A percentile compares a stretch with the other conserved stretches of the same genome.
phyloP scores from a whole-genome alignment of 768 basidiomycete species.

The Leccinum subgranulosum region DNA sequence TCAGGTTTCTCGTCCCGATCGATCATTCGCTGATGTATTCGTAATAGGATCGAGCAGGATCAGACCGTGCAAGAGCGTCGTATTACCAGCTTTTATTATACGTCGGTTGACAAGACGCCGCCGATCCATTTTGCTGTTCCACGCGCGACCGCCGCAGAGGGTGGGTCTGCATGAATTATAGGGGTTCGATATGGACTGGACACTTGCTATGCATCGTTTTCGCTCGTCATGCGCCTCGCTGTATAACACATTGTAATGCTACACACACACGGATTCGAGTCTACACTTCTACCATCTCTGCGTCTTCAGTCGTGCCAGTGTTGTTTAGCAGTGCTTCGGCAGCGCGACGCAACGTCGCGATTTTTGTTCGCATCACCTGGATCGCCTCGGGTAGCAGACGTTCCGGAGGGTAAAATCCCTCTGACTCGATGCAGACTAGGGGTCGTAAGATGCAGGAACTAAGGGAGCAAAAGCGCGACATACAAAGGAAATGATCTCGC shows the following conservation, averaged over 20 bases:
- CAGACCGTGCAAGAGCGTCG: constrained; percentile 18
- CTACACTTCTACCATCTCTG: constrained; percentile 50
- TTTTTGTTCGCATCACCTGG: constrained; percentile 78
- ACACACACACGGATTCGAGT: background rate
- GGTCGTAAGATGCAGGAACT: background rate
- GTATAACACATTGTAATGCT: constrained; percentile 5
- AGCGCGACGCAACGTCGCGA: constrained; percentile 54
- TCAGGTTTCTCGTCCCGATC: background rate
- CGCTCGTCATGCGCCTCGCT: background rate
- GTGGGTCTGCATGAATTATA: background rate
- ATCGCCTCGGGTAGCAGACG: constrained; percentile 78
- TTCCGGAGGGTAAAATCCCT: constrained; percentile 84
- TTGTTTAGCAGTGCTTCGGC: constrained; percentile 55
- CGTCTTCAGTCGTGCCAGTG: constrained; percentile 41
- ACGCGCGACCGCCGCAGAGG: constrained; percentile 1
- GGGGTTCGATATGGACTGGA: background rate
- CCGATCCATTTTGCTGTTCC: constrained; percentile 32
- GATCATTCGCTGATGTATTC: background rate
- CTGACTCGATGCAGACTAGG: constrained; percentile 86
- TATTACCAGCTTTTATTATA: constrained; percentile 37
- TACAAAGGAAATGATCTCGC: constrained; percentile 91
- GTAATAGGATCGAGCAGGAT: constrained; percentile 26
- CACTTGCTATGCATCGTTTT: background rate
- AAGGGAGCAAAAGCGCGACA: constrained; percentile 28
- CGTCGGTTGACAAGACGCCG: constrained; percentile 27